These are phyloP conservation scores for Nicotiana sylvestris DNA, from an alignment of 257 asterid species.

Conservation along the genomic window DNA sequence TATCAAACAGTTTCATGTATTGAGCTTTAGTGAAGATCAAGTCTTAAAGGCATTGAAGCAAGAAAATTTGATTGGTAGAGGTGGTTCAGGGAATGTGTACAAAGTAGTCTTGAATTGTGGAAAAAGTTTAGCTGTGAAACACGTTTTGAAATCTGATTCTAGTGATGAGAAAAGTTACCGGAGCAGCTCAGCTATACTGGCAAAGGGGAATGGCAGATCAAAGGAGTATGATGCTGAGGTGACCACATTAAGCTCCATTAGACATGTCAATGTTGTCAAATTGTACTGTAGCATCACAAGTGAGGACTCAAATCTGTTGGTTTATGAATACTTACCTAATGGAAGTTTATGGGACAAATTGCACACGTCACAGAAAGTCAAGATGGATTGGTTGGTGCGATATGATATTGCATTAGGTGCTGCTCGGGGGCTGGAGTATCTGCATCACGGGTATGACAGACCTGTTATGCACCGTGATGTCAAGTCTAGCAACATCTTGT, in stretches of 20 bases:
- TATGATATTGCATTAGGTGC: slow-evolving; percentile 41
- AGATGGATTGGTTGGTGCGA: slow-evolving; percentile 40
- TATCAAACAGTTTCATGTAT: slow-evolving; percentile 29
- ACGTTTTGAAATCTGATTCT: slow-evolving; percentile 29
- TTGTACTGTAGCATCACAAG: slow-evolving; percentile 39
- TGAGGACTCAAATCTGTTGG: slow-evolving; percentile 44
- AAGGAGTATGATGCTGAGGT: slow-evolving; percentile 43
- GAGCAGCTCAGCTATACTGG: slow-evolving; percentile 28
- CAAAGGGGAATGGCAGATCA: slow-evolving; percentile 15
- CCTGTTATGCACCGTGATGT: slow-evolving; percentile 42
- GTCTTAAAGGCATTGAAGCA: slow-evolving; percentile 31
- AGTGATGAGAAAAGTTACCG: slow-evolving; percentile 12
- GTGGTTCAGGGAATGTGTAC: slow-evolving; percentile 46
- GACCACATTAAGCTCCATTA: slow-evolving; percentile 33
- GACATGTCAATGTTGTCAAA: slow-evolving; percentile 47
- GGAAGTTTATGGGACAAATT: slow-evolving; percentile 45
- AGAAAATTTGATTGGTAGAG: slow-evolving; percentile 39
- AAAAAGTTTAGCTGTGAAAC: slow-evolving; percentile 39
- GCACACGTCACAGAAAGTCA: slow-evolving; percentile 20
- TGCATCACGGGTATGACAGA: slow-evolving; percentile 42
- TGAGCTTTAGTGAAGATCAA: slow-evolving; percentile 41
- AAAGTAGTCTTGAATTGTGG: slow-evolving; percentile 29
- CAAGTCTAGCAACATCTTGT: slow-evolving; percentile 44
- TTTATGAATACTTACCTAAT: slow-evolving; percentile 38
- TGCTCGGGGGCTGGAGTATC: slow-evolving; percentile 43